Evolutionary conservation across 2,329 filamentous ascomycete genomes (phyloP), one percentile per base, ranked within the genome.

Genomic region (Fusarium sp.): DNA sequence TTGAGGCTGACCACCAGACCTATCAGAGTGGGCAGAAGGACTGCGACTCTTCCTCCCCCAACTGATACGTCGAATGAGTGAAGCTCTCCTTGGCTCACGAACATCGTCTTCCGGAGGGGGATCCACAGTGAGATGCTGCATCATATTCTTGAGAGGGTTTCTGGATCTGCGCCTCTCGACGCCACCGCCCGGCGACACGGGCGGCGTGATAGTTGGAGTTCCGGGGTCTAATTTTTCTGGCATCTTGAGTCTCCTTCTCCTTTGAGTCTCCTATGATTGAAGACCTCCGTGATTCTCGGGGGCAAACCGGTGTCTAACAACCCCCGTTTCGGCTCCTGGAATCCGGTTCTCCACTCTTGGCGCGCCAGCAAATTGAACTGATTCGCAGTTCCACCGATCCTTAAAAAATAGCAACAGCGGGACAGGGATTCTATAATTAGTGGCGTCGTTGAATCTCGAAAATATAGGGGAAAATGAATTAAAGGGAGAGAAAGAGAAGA

Each of bases 101-200:
- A 73, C 71, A 10, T 74, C 73, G 22, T 78, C 74, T 30, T 74
- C 72, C 34, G 75, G 70, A 9, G 76, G 72, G 10, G 74, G 65
- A 30, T 80, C 78, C 52, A 80, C 78, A 32, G 78, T 79, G 49
- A 80, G 77, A 60, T 80, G 78, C 64, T 79, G 78, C 75, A 80
- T 80, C 77, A 80, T 80, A 60, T 76, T 79, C 53, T 74, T 76
- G 48, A 80, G 71, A 53, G 78, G 78, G 62, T 80, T 80, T 71
- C 74, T 77, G 51, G 78, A 80, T 25, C 78, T 72, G 38, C 78
- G 77, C 40, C 77, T 76, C 70, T 77, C 74, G 3, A 77, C 55
- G 52, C 65, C 68, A 15, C 48, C 48, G 51, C 69, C 71, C 45
- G 74, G 75, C 43, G 65, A 64, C 43, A 73, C 73, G 52, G 70